A percentile compares a stretch with the other conserved stretches of the same genome.
Conservation (phyloP, 148 eudicot species). For the Cornus suecica region DNA sequence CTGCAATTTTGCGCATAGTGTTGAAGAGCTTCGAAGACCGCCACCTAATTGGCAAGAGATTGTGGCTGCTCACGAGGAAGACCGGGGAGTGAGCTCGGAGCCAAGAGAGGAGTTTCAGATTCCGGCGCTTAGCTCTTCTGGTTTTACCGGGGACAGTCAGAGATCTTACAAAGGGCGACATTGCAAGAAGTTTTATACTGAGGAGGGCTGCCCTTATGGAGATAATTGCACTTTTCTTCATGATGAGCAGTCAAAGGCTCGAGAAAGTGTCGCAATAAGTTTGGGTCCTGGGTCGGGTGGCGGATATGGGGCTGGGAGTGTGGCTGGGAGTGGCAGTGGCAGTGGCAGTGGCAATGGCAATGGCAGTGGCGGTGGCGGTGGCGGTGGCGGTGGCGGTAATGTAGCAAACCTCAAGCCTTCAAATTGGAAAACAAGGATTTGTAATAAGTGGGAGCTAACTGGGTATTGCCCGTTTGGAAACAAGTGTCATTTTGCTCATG, state of each 20-base stretch:
- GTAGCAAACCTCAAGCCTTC: slow-evolving; percentile 64
- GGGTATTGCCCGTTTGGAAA: slow-evolving; percentile 96
- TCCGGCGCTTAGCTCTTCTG: slow-evolving; percentile 56
- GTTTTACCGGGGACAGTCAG: slow-evolving; percentile 49
- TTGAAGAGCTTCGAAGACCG: slow-evolving; percentile 90
- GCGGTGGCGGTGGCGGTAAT: slow-evolving; percentile 7
- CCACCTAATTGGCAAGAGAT: slow-evolving; percentile 97
- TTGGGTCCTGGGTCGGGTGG: slow-evolving; percentile 55
- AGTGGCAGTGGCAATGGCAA: background rate
- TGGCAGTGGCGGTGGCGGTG: background rate
- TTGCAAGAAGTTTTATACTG: slow-evolving; percentile 86
- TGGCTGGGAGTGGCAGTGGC: background rate
- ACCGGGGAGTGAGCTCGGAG: slow-evolving; percentile 27
- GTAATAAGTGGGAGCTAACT: slow-evolving; percentile 95
- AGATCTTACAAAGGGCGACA: slow-evolving; percentile 88
- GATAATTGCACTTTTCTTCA: slow-evolving; percentile 86
- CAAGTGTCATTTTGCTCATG: slow-evolving; percentile 96
- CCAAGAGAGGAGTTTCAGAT: slow-evolving; percentile 84
- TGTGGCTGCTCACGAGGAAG: slow-evolving; percentile 69
- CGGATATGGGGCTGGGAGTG: slow-evolving; percentile 17
- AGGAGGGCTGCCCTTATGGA: slow-evolving; percentile 95
- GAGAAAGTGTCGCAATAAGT: slow-evolving; percentile 73
- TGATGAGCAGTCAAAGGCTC: slow-evolving; percentile 81
- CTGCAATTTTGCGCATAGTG: slow-evolving; percentile 90
- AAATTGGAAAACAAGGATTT: slow-evolving; percentile 94